Base-by-base conservation (phyloP, 1,139 yeast genomes). In the Debaryomyces psychrophilus region DNA sequence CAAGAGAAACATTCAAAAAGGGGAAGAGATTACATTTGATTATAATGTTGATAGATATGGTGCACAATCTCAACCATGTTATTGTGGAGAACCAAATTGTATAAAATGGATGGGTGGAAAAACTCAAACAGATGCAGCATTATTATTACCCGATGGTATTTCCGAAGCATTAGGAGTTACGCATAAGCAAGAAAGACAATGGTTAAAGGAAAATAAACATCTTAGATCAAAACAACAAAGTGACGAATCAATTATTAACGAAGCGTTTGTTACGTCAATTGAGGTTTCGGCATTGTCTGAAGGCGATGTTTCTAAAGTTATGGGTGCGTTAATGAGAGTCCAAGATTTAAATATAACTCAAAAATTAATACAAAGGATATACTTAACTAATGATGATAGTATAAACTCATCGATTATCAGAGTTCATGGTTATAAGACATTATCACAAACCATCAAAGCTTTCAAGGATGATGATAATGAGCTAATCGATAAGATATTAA, bases 11-110 rank as follows among this genome's bases (percentile, higher is more conserved):
- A 89, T 93, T 46, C 48, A 56, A n/a, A 67, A 67, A 46, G 97
- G 97, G 41, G 98, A 93, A 65, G 99, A 93, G 63, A 83, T 93
- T 52, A 89, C 97, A 0, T 92, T 93, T 68, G 97, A 93, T 67
- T 93, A 93, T 65, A 93, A 93, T 61, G 98, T 93, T 23, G 99
- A 93, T 66, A 76, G 99, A 50, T 93, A 90, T 64, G 99, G 99
- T 23, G 95, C 97, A 1, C 85, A 84, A 52, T 90, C 95, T 6
- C 98, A 93, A 67, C 88, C 90, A 20, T 93, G 99, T 67, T 88
- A 87, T 67, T 93, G 99, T 70, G 97, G 96, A 1, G 96, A 92
- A 54, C 77, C 87, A 22, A 92, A 89, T 66, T 93, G 99, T 76
- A 77, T 90, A 39, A 96, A 97, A 27, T 84, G 87, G 52, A 82